A percentile compares a stretch with the other conserved stretches of the same genome.
These are phyloP conservation scores for Termitomyces sp. DNA, from an alignment of 768 basidiomycete genomes.

Conservation along the genomic window DNA sequence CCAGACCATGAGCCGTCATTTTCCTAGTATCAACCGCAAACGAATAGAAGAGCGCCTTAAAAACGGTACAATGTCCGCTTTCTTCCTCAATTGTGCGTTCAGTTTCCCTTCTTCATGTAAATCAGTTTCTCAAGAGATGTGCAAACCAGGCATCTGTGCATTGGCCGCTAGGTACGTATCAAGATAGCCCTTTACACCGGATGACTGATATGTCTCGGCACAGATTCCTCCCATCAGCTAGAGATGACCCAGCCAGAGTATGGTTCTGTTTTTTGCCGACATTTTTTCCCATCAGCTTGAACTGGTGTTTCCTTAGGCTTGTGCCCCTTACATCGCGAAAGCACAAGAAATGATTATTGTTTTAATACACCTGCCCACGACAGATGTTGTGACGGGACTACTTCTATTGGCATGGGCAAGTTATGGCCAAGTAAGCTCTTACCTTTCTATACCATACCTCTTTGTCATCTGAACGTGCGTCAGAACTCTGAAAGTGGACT, in stretches of 20 bases:
- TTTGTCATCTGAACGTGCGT: not conserved
- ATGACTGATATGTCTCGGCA: not conserved
- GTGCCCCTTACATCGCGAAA: conserved; percentile 12
- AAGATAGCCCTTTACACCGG: not conserved
- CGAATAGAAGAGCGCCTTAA: conserved; percentile 11
- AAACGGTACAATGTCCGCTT: conserved; percentile 13
- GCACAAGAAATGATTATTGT: conserved; percentile 12
- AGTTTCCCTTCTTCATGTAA: not conserved
- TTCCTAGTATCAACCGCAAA: conserved; percentile 11
- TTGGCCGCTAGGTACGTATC: conserved; percentile 7
- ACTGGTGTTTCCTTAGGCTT: conserved; percentile 4
- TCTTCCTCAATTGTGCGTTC: conserved; percentile 14
- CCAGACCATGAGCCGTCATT: conserved; percentile 10
- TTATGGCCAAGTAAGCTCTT: conserved; percentile 10
- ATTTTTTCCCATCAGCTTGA: not conserved
- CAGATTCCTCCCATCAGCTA: conserved; percentile 12
- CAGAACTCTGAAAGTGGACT: conserved; percentile 14
- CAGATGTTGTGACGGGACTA: conserved; percentile 12
- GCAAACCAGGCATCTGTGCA: conserved; percentile 9
- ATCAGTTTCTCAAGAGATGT: not conserved
- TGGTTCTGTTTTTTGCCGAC: not conserved
- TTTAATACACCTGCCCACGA: conserved; percentile 11
- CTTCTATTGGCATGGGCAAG: conserved; percentile 13
- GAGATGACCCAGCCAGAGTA: conserved; percentile 10
- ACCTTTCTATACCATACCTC: not conserved